Conservation (phyloP, 805 yeast genomes). For the Yamadazyma sp. region DNA sequence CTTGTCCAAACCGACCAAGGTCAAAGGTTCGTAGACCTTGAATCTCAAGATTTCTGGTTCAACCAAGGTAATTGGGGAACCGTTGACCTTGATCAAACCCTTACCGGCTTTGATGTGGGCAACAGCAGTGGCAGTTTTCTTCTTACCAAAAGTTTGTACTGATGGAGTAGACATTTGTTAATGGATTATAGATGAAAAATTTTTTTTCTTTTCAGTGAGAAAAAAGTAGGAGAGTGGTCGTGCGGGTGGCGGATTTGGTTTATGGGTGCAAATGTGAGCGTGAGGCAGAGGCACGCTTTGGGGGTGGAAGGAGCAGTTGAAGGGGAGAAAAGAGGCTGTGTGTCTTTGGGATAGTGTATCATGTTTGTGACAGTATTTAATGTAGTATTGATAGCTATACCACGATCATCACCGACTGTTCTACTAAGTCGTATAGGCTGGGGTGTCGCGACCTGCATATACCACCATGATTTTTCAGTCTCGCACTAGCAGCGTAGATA, state of each 20-base stretch:
- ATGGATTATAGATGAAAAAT: conserved; percentile 14
- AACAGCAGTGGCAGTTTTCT: conserved; percentile 99
- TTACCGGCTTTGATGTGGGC: conserved; percentile 99
- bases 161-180: conserved; percentile 71
- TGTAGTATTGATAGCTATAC: too few species aligned
- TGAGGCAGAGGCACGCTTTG: background rate
- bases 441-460: too few species aligned
- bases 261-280: conserved; percentile 7
- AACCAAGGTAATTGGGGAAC: conserved; percentile 98
- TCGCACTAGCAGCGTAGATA: too few species aligned
- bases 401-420: too few species aligned
- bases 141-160: conserved; percentile 98
- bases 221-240: conserved; percentile 13
- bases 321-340: too few species aligned
- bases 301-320: too few species aligned
- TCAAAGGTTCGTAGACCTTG: conserved; percentile 99
- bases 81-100: conserved; percentile 99
- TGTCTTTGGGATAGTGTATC: too few species aligned
- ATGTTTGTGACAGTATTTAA: too few species aligned
- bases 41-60: conserved; percentile 98
- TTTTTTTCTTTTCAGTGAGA: conserved; percentile 8
- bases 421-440: too few species aligned
- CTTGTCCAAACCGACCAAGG: conserved; percentile 98
- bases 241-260: conserved; percentile 8
- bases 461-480: too few species aligned